Evolutionary conservation across 805 yeast species (phyloP), one percentile per base, ranked within the genome.

Genomic region (Yamadazyma paraphyllophila): DNA sequence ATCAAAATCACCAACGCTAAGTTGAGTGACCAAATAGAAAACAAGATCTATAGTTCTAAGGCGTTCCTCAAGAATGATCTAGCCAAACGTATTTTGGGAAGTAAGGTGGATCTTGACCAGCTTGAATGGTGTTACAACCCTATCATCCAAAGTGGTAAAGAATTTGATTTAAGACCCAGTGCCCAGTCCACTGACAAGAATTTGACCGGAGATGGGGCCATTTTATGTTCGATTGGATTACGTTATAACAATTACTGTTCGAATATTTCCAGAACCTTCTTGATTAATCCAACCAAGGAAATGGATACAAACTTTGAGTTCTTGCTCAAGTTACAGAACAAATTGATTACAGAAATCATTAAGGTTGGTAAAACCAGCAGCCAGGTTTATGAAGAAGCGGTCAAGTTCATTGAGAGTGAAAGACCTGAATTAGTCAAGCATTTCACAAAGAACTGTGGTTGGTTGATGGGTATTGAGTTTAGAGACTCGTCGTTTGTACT

Each of bases 101-200:
- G 66, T 24, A 47, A 54, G 40, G 58, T 58, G 33, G 92, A 85
- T 44, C 85, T 90, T 50, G 96, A 89, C 57, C 78, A 81, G 51
- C 68, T 92, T 15, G 98, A 92, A 62, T 92, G 97, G 97, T 87
- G 96, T 53, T 89, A 88, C 64, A 81, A 90, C 45, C 97, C 98
- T 25, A 87, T 90, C 43, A 77, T 90, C 43, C 96, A 89, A 68
- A 85, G 95, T 55, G 96, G 96, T 44, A 89, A 88, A 30, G 81
- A 82, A 45, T 91, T 82, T 59, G 96, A 90, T 63, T 72, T 91
- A 59, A 83, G 78, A 57, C 91, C 95, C 36, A 82, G 92, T 46
- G 96, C 96, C 1, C 80, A 82, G 46, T 84, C 96, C 1, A 79
- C 80, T 43, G 77, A 80, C 48, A 78, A 80, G 37, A 79, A 77